Base-by-base conservation (phyloP, 2,329 filamentous ascomycete genomes). In the Lecanoromycetidae sp. region DNA sequence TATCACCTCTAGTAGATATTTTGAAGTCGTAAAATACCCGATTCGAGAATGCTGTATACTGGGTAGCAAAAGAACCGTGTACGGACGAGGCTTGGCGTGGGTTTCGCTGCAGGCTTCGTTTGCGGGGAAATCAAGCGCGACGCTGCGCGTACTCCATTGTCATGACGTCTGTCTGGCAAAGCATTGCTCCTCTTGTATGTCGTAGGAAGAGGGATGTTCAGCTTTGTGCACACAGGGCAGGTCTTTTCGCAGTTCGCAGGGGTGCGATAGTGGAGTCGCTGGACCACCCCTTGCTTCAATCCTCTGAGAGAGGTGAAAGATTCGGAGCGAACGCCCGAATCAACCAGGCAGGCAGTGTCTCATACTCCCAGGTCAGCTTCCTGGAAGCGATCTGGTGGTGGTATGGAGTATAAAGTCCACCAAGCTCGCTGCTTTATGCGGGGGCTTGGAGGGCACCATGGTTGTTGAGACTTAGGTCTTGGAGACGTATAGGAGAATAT, bases 361-460 rank as follows among this genome's bases (percentile, higher is more conserved):
- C 2, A 23, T 9, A n/a, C 30, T 22, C n/a, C 22, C 8, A 22
- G 15, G 9, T 17, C 12, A 26, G 32, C 5, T 19, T 34, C 29
- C 37, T 38, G 7, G 32, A 30, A 25, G 39, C 13, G 12, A 35
- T 30, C 19, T 2, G n/a, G 25, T 26, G 17, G 27, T 32, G 30
- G 5, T n/a, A n/a, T n/a, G n/a, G n/a, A 26, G 38, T 8, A 27
- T 40, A 30, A 33, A n/a, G 46, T 52, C 50, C 50, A 52, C 38
- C 40, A 34, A 42, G 46, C 17, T 33, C 22, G 20, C 34, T 29
- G 40, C 50, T 52, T 42, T 46, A 52, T 39, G 50, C 46, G 50
- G 37, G 20, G 37, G 26, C 22, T 49, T 46, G 41, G 42, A 52
- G 50, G 50, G 45, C 36, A 30, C 12, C 23, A 13, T 17, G 17